phyloP scores from a whole-genome alignment of 176 grass and related monocot genomes.

The Tuctoria greenei region DNA sequence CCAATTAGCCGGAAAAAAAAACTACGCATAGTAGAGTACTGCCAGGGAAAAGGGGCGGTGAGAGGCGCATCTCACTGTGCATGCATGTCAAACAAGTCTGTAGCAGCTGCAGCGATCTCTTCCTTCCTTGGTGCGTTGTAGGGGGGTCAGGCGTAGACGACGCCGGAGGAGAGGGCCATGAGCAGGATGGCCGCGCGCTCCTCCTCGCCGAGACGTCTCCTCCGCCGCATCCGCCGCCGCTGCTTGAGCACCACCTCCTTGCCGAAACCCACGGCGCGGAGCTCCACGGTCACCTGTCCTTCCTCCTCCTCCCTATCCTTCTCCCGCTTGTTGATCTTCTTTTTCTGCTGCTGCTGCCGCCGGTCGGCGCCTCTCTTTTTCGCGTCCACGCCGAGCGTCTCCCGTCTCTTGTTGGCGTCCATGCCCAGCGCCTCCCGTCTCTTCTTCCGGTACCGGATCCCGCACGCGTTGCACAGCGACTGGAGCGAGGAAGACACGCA shows the following conservation, averaged over 20 bases:
- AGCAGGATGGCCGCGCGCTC: slow-evolving; percentile 79
- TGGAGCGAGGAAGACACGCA: slow-evolving; percentile 13
- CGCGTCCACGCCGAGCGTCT: slow-evolving; percentile 46
- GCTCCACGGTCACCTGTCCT: slow-evolving; percentile 47
- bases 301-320: background rate
- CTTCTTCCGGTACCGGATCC: slow-evolving; percentile 97
- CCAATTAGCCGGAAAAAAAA: slow-evolving; percentile 59
- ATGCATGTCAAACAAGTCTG: slow-evolving; percentile 36
- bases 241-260: slow-evolving; percentile 67
- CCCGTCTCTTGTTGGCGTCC: slow-evolving; percentile 49
- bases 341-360: slow-evolving; percentile 23
- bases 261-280: slow-evolving; percentile 45
- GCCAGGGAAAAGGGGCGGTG: slow-evolving; percentile 11
- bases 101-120: slow-evolving; percentile 13
- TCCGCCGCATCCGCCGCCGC: slow-evolving; percentile 68
- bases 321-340: slow-evolving; percentile 36
- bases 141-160: slow-evolving; percentile 57
- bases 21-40: slow-evolving; percentile 36
- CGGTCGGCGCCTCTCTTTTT: background rate
- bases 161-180: slow-evolving; percentile 87
- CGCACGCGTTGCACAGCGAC: slow-evolving; percentile 99
- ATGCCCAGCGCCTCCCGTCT: slow-evolving; percentile 53
- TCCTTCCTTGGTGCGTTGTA: background rate
- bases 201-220: slow-evolving; percentile 61
- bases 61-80: slow-evolving; percentile 9